These are phyloP conservation scores for Candida dendrica DNA, from an alignment of 805 yeast species.

Conservation along the genomic window DNA sequence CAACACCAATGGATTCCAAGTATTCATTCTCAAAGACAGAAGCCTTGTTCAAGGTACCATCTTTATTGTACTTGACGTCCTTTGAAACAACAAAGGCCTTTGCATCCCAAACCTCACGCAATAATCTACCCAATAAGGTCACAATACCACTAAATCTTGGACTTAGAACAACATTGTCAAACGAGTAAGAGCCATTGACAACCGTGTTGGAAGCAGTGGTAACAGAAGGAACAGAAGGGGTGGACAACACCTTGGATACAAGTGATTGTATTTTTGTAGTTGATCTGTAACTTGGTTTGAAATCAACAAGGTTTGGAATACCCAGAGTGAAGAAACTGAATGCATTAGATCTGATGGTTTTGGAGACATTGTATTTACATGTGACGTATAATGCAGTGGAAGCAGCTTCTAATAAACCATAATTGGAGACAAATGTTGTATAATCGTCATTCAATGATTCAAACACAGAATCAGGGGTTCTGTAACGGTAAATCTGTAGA, in stretches of 20 bases:
- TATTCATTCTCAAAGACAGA: slow-evolving; percentile 34
- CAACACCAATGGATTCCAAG: slow-evolving; percentile 31
- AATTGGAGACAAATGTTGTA: slow-evolving; percentile 62
- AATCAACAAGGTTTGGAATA: slow-evolving; percentile 34
- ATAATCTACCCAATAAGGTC: slow-evolving; percentile 66
- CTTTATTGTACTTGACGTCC: slow-evolving; percentile 25
- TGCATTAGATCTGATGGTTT: slow-evolving; percentile 34
- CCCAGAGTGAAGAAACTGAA: slow-evolving; percentile 36
- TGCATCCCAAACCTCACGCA: slow-evolving; percentile 72
- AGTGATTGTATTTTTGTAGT: slow-evolving; percentile 8
- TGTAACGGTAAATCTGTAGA: slow-evolving; percentile 65
- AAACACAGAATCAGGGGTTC: slow-evolving; percentile 75
- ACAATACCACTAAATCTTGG: slow-evolving; percentile 89
- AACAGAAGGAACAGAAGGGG: slow-evolving; percentile 6
- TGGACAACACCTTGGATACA: slow-evolving; percentile 11
- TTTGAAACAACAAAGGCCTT: slow-evolving; percentile 47
- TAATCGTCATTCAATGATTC: slow-evolving; percentile 65
- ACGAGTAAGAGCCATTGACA: no score
- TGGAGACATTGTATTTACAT: slow-evolving; percentile 63
- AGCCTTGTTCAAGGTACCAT: slow-evolving; percentile 22
- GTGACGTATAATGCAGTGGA: slow-evolving; percentile 81
- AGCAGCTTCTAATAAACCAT: slow-evolving; percentile 87
- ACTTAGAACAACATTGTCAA: slow-evolving; percentile 79
- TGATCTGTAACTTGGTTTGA: slow-evolving; percentile 31
- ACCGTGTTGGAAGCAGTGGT: slow-evolving; percentile 28